Conservation (phyloP, 1,284 basidiomycete species). For the Athelia sp. region DNA sequence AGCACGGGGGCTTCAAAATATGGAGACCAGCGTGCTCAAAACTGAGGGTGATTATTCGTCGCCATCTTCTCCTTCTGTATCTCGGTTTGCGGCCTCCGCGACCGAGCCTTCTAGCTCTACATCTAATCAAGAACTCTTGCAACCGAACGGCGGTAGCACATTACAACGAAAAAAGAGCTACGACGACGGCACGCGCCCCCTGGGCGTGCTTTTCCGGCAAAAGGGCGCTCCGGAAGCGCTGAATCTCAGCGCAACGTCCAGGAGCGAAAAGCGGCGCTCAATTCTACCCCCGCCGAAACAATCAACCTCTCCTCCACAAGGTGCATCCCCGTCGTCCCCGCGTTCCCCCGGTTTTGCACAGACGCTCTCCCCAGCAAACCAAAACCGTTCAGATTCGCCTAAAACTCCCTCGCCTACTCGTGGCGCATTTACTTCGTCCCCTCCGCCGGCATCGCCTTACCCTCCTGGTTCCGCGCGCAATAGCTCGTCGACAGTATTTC, state of each 20-base stretch:
- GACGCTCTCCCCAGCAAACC: background rate
- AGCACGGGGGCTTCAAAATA: background rate
- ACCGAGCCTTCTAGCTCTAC: conserved; percentile 10
- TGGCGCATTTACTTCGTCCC: background rate
- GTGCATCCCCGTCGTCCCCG: background rate
- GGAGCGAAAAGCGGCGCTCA: too few species aligned
- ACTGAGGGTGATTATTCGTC: background rate
- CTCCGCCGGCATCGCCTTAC: background rate
- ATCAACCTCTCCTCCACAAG: background rate
- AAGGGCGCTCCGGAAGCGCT: conserved; percentile 3
- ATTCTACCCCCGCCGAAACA: background rate
- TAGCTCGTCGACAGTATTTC: background rate
- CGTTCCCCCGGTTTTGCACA: background rate
- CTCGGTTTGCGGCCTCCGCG: background rate
- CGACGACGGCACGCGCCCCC: conserved; percentile 52
- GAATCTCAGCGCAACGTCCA: too few species aligned
- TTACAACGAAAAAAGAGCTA: conserved; percentile 49
- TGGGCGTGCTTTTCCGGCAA: conserved; percentile 36
- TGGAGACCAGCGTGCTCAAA: background rate
- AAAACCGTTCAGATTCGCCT: background rate
- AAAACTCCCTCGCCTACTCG: background rate
- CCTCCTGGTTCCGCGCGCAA: background rate
- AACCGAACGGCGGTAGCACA: conserved; percentile 9
- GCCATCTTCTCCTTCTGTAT: background rate
- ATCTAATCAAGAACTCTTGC: conserved; percentile 8